Base-by-base conservation (phyloP, 148 eudicot genomes). In the Hydrangea macrophylla region DNA sequence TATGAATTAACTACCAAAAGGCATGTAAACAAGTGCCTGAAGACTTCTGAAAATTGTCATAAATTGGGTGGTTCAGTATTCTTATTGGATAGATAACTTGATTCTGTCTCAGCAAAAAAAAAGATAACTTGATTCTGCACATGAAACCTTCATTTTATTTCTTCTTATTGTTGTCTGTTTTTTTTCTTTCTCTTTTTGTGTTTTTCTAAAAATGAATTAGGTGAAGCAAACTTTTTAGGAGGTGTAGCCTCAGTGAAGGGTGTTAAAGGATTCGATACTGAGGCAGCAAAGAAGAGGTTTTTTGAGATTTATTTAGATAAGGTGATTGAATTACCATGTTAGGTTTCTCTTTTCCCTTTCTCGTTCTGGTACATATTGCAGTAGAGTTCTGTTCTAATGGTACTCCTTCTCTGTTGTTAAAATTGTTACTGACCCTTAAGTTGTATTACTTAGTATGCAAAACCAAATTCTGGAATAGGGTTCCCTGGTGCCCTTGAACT, bases 181-280 rank as follows among this genome's bases (percentile, higher is more conserved):
- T 62, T 32, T 26, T 62, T 50, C 26, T 37, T 61, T 54, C 58
- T 48, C n/a, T 55, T 65, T 54, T 8, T 31, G 39, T 35, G 39
- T 8, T 48, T 67, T 76, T 66, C 26, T 39, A 25, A 25, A 53
- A 48, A 25, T 70, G 54, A 37, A 61, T 31, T 56, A 94, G 99
- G 99, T 63, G 99, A 94, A 79, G 97, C 96, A 68, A 90, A 88
- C 40, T 94, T 93, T 77, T 79, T 94, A 74, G 99, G 99, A 75
- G 97, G 99, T 31, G 99, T 94, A 56, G 97, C 99, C 48, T 56
- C 80, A 60, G 80, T 77, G 35, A 90, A 90, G 72, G 91, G 93
- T 40, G 87, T 94, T 40, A 60, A 85, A 73, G 97, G 81, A 40
- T 94, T 88, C 74, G 71, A 93, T 74, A 60, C 89, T 3, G 88